Evolutionary conservation across 768 basidiomycete species (phyloP).

Genomic region (Gautieria morchelliformis): DNA sequence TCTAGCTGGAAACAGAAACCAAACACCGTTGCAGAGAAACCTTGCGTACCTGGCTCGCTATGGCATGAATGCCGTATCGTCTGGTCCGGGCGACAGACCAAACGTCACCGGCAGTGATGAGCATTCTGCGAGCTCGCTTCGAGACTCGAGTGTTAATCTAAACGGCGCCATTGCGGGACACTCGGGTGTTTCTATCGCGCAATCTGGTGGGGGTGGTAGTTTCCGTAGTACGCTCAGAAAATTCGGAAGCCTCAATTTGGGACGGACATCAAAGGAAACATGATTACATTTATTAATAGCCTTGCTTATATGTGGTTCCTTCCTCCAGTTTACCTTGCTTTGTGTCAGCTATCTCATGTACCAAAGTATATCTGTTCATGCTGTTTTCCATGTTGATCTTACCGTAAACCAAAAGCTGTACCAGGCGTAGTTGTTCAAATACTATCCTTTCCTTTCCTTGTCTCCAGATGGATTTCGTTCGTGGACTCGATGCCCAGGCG

Average conservation of each 20-base stretch:
- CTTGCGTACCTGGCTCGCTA: constrained; percentile 75
- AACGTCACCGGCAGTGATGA: constrained; percentile 39
- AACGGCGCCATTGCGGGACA: constrained; percentile 33
- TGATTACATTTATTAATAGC: constrained; percentile 11
- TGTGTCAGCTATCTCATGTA: neutral
- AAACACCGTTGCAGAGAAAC: constrained; percentile 71
- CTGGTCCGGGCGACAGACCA: constrained; percentile 53
- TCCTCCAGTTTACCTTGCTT: neutral
- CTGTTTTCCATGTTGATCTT: neutral
- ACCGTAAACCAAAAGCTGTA: neutral
- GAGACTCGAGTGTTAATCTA: constrained; percentile 68
- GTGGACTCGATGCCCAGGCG: neutral
- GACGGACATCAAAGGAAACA: constrained; percentile 31
- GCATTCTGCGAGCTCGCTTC: constrained; percentile 56
- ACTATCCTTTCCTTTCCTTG: no score
- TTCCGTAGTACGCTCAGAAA: constrained; percentile 58
- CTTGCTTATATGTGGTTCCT: neutral
- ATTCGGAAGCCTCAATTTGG: constrained; percentile 67
- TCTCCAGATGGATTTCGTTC: neutral
- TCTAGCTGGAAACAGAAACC: constrained; percentile 26
- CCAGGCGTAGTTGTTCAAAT: neutral
- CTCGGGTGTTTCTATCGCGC: constrained; percentile 50
- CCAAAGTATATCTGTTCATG: neutral
- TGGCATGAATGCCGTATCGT: constrained; percentile 74
- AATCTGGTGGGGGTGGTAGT: constrained; percentile 55